Evolutionary conservation across 2,329 filamentous ascomycete genomes (phyloP), one percentile per base, ranked within the genome.

Genomic region (Ilyonectria mors-panacis): DNA sequence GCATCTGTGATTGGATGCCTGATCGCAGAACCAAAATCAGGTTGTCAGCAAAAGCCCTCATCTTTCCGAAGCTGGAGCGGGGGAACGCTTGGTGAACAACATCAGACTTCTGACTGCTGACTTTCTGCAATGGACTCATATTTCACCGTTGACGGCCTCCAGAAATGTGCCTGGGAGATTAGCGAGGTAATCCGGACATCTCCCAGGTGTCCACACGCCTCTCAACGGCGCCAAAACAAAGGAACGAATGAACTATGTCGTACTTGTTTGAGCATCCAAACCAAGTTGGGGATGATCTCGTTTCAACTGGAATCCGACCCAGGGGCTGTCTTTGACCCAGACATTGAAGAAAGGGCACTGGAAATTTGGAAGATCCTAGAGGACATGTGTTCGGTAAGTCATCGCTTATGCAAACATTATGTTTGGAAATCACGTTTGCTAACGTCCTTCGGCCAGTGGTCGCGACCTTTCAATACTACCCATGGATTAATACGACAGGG

Each of bases 371-470:
- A 26, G 7, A 23, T 59, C 5, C 28, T 64, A 6, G 54, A 50
- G 44, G 62, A 54, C 13, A 47, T 51, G 19, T 64, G 62, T 50
- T 54, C 47, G 1, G 55, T 64, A 23, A 35, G 60, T 50, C 28
- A 8, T 37, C 8, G 19, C 23, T 10, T 26, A 39, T 39, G 4
- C 37, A 13, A 6, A 15, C 12, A 13, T 39, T 17, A 6, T 39
- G 10, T 15, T 17, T 15, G 13, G 37, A 39, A 37, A 17, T 13
- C 28, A 33, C 26, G 26, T 26, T 26, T 48, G 26, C 30, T 23
- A 37, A 37, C 9, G n/a, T 26, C 6, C 9, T 33, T 60, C 19
- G 13, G 26, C 15, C 12, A 60, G 45, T 60, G 58, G 58, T 26
- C 35, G 6, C 35, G 35, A 50, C 19, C 47, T 50, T 50, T 39